Evolutionary conservation across 305 asterid genomes (phyloP).

Genomic region (Solanum hybrid): DNA sequence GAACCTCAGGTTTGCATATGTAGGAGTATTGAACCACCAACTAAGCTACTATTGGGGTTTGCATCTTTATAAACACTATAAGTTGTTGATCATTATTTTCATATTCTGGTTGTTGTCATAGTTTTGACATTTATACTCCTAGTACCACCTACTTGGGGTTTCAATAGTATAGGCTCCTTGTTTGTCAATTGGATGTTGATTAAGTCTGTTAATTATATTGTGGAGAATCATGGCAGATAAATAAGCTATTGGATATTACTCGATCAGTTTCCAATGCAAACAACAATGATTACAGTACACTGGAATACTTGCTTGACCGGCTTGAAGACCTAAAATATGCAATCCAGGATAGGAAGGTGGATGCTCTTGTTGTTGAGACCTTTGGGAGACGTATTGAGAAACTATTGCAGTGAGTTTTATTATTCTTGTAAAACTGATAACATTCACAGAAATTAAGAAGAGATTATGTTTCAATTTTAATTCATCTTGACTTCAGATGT

Average conservation of each 20-base stretch:
- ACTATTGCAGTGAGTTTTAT: conserved; percentile 77
- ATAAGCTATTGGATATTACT: conserved; percentile 70
- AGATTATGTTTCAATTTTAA: not conserved
- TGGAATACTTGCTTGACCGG: conserved; percentile 77
- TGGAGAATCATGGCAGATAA: conserved; percentile 59
- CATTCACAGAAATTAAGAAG: not conserved
- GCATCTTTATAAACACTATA: not conserved
- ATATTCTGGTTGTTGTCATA: not conserved
- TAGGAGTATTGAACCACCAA: not conserved
- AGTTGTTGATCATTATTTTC: not conserved
- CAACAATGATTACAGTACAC: conserved; percentile 60
- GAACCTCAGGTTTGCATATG: not conserved
- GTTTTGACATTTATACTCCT: not conserved
- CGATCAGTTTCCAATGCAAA: conserved; percentile 67
- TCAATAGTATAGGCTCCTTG: not conserved
- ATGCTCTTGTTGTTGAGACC: conserved; percentile 98
- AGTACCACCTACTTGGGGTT: not conserved
- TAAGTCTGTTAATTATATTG: conserved; percentile 5
- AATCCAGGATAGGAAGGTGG: conserved; percentile 94
- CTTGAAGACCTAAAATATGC: conserved; percentile 85
- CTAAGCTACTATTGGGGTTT: not conserved
- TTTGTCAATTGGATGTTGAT: not conserved
- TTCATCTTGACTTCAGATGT: not conserved
- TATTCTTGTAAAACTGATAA: not conserved
- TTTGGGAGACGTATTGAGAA: conserved; percentile 97